A percentile compares a stretch with the other conserved stretches of the same genome.
Conservation (phyloP, 768 basidiomycete genomes). For the Amanita exitialis region DNA sequence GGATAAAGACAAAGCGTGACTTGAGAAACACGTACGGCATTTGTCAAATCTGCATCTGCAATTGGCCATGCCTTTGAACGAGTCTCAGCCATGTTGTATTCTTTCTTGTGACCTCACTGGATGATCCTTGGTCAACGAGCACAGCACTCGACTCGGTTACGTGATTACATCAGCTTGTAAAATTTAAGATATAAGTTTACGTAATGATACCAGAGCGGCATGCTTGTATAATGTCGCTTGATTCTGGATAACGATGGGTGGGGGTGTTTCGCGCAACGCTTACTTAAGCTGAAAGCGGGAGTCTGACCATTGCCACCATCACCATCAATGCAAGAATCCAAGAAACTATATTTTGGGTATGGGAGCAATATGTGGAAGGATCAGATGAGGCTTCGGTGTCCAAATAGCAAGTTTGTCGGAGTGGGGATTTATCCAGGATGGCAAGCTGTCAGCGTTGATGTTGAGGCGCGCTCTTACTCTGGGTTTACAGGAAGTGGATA, state of each 20-base stretch:
- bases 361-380: constrained; percentile 41
- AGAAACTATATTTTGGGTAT: constrained; percentile 34
- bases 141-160: neutral
- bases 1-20: neutral
- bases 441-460: constrained; percentile 15
- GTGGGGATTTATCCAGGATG: constrained; percentile 30
- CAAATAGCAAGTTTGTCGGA: constrained; percentile 30
- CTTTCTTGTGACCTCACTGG: constrained; percentile 64
- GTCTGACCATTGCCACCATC: too few species aligned
- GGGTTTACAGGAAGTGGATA: constrained; percentile 32
- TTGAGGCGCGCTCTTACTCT: neutral
- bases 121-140: constrained; percentile 73
- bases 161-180: too few species aligned
- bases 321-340: constrained; percentile 1
- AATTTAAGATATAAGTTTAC: too few species aligned
- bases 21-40: constrained; percentile 49
- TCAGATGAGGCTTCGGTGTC: constrained; percentile 38
- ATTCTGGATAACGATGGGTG: too few species aligned
- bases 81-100: constrained; percentile 47
- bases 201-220: too few species aligned
- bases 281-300: too few species aligned
- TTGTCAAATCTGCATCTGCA: constrained; percentile 79
- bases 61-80: constrained; percentile 84
- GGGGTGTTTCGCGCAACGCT: too few species aligned
- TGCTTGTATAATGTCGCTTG: too few species aligned